These are phyloP conservation scores for Malassezia furfur DNA, from an alignment of 1,284 basidiomycete genomes.

Conservation along the genomic window DNA sequence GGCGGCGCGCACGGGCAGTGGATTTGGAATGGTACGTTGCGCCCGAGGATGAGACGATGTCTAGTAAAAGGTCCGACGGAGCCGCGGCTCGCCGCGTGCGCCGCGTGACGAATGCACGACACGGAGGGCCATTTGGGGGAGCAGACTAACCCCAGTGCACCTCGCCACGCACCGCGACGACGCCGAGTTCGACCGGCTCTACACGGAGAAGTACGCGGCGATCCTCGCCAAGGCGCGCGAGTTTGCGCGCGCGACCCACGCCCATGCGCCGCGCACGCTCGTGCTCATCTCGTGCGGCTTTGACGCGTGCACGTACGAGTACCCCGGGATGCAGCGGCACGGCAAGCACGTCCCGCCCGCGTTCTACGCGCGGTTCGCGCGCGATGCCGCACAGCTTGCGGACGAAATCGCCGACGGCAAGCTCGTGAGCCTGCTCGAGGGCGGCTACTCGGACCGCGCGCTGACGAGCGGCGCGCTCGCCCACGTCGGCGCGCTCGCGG, in stretches of 20 bases:
- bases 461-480: slow-evolving; percentile 58
- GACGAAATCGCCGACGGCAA: slow-evolving; percentile 61
- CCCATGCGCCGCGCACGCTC: slow-evolving; percentile 62
- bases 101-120: background rate
- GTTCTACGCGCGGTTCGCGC: slow-evolving; percentile 77
- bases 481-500: slow-evolving; percentile 28
- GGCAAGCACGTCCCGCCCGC: slow-evolving; percentile 74
- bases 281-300: slow-evolving; percentile 62
- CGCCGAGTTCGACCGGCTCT: slow-evolving; percentile 64
- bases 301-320: slow-evolving; percentile 87
- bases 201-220: slow-evolving; percentile 65
- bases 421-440: slow-evolving; percentile 79
- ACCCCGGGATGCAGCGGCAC: slow-evolving; percentile 82
- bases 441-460: slow-evolving; percentile 77
- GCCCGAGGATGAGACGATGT: background rate
- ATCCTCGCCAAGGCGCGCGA: slow-evolving; percentile 64
- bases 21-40: slow-evolving; percentile 52
- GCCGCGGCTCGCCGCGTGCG: slow-evolving; percentile 2
- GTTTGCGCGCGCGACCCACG: slow-evolving; percentile 63
- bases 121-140: background rate
- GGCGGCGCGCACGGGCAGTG: slow-evolving; percentile 77
- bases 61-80: slow-evolving; percentile 42
- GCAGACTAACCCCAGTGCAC: slow-evolving; percentile 58
- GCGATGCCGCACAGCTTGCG: slow-evolving; percentile 62
- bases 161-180: slow-evolving; percentile 66